A percentile compares a stretch with the other conserved stretches of the same genome.
phyloP scores from a whole-genome alignment of 495 filamentous ascomycete species.

The Geopyxis carbonaria region DNA sequence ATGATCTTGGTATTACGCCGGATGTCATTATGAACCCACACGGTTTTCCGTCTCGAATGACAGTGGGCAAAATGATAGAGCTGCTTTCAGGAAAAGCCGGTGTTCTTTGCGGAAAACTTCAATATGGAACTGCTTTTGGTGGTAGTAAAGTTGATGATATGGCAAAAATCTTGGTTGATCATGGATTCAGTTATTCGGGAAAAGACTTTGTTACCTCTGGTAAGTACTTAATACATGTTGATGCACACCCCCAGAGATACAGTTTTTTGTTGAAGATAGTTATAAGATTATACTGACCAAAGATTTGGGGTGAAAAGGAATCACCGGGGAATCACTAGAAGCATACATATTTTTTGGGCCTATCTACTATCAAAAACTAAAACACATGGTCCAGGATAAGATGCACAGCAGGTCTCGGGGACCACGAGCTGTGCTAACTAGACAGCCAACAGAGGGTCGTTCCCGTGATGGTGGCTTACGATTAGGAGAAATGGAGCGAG shows the following conservation, averaged over 20 bases:
- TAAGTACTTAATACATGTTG: not conserved
- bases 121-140: constrained; percentile 91
- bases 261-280: not conserved
- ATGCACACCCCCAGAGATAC: not conserved
- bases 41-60: constrained; percentile 99
- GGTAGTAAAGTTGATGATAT: constrained; percentile 83
- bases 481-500: constrained; percentile 96
- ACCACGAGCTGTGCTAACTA: constrained; percentile 66
- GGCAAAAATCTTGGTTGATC: constrained; percentile 61
- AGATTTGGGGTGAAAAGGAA: constrained; percentile 24
- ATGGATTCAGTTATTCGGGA: constrained; percentile 87
- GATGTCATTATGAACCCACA: constrained; percentile 99
- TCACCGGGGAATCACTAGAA: constrained; percentile 82
- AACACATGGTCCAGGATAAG: constrained; percentile 99
- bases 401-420: constrained; percentile 92
- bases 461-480: constrained; percentile 82
- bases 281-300: not conserved
- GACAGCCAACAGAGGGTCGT: constrained; percentile 91
- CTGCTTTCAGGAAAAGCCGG: constrained; percentile 88
- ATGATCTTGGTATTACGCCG: constrained; percentile 70
- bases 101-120: constrained; percentile 58
- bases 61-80: constrained; percentile 94
- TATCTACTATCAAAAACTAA: constrained; percentile 98
- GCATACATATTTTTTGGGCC: constrained; percentile 97
- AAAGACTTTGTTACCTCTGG: constrained; percentile 92